Evolutionary conservation across 2,329 filamentous ascomycete species (phyloP).

Genomic region (Phoma sp.): DNA sequence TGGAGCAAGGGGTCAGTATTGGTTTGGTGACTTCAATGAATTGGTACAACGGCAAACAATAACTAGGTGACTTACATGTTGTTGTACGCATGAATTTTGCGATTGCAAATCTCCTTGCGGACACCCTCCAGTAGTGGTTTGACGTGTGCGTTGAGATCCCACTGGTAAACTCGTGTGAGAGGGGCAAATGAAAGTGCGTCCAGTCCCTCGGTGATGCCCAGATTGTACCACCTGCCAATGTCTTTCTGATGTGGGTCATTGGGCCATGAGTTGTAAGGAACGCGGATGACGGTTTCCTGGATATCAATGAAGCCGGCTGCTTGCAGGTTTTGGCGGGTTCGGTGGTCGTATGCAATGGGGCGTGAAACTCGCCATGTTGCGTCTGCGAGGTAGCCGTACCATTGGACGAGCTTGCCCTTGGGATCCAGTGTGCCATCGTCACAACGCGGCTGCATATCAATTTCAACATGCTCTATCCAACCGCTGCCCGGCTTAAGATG

Average conservation of each 20-base stretch:
- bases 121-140: slow-evolving; percentile 68
- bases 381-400: slow-evolving; percentile 72
- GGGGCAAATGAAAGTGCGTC: slow-evolving; percentile 77
- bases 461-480: slow-evolving; percentile 85
- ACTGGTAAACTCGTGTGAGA: slow-evolving; percentile 70
- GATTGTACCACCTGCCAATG: slow-evolving; percentile 83
- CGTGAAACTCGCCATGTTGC: slow-evolving; percentile 72
- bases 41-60: slow-evolving; percentile 28
- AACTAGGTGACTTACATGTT: slow-evolving; percentile 68
- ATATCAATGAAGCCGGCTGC: slow-evolving; percentile 82
- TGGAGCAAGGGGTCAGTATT: slow-evolving; percentile 41
- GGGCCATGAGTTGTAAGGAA: slow-evolving; percentile 80
- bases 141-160: slow-evolving; percentile 67
- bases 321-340: slow-evolving; percentile 68
- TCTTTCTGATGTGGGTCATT: slow-evolving; percentile 69
- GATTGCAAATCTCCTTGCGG: slow-evolving; percentile 72
- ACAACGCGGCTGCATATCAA: slow-evolving; percentile 80
- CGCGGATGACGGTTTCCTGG: slow-evolving; percentile 69
- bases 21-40: slow-evolving; percentile 30
- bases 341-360: slow-evolving; percentile 70
- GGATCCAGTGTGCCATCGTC: slow-evolving; percentile 69
- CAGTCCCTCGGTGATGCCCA: slow-evolving; percentile 76
- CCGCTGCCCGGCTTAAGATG: slow-evolving; percentile 80
- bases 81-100: slow-evolving; percentile 75
- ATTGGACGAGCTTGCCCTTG: slow-evolving; percentile 67